phyloP scores from a whole-genome alignment of 768 basidiomycete species.

The Russula vinacea region DNA sequence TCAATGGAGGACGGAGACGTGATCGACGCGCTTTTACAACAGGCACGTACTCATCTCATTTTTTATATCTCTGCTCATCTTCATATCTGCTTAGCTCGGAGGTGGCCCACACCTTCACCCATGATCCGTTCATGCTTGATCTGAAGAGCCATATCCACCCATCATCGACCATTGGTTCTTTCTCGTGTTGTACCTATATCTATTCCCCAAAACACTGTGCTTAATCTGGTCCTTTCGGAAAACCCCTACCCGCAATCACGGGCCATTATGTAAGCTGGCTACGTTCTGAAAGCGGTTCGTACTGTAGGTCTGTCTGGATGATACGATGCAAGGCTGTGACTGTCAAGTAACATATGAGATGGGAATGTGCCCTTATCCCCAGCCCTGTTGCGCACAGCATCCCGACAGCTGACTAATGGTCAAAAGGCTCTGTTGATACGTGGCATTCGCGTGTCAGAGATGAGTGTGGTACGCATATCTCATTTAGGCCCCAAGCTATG shows the following conservation, averaged over 20 bases:
- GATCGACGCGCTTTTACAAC: conserved; percentile 28
- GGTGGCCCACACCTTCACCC: conserved; percentile 1
- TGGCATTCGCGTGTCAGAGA: background rate
- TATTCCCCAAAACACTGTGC: conserved; percentile 1
- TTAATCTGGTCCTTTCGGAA: background rate
- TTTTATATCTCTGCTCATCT: conserved; percentile 1
- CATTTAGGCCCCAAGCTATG: background rate
- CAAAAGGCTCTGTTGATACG: background rate
- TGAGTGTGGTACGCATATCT: background rate
- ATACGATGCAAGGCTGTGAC: background rate
- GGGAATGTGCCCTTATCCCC: background rate
- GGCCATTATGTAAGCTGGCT: background rate
- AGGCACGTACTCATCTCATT: conserved; percentile 11
- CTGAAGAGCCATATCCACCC: background rate
- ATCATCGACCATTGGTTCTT: background rate
- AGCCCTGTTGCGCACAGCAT: background rate
- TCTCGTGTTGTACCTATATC: conserved; percentile 24
- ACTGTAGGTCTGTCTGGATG: background rate
- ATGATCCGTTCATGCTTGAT: conserved; percentile 3
- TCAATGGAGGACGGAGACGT: conserved; percentile 29
- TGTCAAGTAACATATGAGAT: background rate
- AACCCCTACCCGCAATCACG: background rate
- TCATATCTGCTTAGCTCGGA: conserved; percentile 14
- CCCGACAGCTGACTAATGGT: background rate
- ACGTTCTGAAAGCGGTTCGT: too few species aligned